phyloP scores from a whole-genome alignment of 176 grass and related monocot species.

The Carex scoparia region DNA sequence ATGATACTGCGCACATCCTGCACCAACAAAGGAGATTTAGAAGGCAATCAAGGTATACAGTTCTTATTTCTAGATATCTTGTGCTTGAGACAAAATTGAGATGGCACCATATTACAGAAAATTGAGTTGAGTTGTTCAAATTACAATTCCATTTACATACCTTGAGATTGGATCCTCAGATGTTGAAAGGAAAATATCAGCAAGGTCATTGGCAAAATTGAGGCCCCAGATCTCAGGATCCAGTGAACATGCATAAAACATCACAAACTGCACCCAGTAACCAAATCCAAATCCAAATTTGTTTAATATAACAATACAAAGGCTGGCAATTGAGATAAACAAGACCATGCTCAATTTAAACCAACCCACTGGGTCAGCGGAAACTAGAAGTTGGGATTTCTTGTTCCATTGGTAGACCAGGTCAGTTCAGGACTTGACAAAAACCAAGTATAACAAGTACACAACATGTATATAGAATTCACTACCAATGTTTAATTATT shows the following conservation, averaged over 20 bases:
- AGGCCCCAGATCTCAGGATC: slow-evolving; percentile 60
- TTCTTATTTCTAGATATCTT: slow-evolving; percentile 17
- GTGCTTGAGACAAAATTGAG: slow-evolving; percentile 5
- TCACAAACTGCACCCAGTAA: slow-evolving; percentile 71
- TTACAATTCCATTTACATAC: slow-evolving; percentile 29
- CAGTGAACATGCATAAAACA: slow-evolving; percentile 97
- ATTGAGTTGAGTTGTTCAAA: slow-evolving; percentile 1
- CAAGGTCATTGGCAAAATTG: slow-evolving; percentile 57
- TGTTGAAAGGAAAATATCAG: slow-evolving; percentile 54
- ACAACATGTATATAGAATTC: not conserved
- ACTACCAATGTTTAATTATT: not conserved
- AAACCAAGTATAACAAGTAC: not conserved
- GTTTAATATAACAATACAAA: not conserved
- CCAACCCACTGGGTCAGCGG: not conserved
- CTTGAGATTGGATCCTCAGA: slow-evolving; percentile 61
- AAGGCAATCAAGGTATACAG: not conserved
- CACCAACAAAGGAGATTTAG: slow-evolving; percentile 7
- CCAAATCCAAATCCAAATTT: not conserved
- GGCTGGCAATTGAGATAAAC: not conserved
- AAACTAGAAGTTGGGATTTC: not conserved
- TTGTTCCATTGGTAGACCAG: not conserved
- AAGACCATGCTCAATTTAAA: not conserved
- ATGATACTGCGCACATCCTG: slow-evolving; percentile 96
- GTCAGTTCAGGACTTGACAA: not conserved
- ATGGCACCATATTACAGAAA: not conserved